Conservation (phyloP, 2,329 filamentous ascomycete species). For the Aspergillus ustus region DNA sequence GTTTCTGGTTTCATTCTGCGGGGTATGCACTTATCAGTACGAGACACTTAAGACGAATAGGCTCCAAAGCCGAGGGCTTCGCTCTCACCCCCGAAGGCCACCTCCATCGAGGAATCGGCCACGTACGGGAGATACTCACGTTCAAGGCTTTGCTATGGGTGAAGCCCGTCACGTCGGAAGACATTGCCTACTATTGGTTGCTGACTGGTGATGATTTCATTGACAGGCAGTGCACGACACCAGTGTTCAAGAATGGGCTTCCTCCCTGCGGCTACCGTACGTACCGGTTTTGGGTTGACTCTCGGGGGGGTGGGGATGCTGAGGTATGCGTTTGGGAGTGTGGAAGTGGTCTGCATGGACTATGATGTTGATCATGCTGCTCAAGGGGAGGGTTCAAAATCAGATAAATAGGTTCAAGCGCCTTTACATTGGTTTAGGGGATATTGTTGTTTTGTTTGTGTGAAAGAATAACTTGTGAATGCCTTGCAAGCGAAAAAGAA, state of each 20-base stretch:
- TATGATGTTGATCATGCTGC: neutral
- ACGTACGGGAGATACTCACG: neutral
- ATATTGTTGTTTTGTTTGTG: neutral
- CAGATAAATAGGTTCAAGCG: neutral
- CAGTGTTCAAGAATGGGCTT: neutral
- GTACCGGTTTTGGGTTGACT: neutral
- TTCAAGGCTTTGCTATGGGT: neutral
- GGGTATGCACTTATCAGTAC: too few relatives aligned
- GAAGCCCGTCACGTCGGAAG: neutral
- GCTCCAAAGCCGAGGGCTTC: neutral
- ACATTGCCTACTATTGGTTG: neutral
- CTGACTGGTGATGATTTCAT: neutral
- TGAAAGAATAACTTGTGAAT: neutral
- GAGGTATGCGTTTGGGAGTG: neutral
- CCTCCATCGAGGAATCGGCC: neutral
- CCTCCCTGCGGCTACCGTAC: neutral
- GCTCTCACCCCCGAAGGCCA: neutral
- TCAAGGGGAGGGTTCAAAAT: neutral
- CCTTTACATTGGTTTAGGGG: neutral
- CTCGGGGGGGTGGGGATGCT: neutral
- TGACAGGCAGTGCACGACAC: neutral
- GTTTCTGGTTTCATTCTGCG: too few relatives aligned
- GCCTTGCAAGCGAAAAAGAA: too few relatives aligned
- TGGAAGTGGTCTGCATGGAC: neutral
- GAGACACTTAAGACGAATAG: too few relatives aligned